Conservation (phyloP, 768 basidiomycete genomes). For the Tylopilus sp. region DNA sequence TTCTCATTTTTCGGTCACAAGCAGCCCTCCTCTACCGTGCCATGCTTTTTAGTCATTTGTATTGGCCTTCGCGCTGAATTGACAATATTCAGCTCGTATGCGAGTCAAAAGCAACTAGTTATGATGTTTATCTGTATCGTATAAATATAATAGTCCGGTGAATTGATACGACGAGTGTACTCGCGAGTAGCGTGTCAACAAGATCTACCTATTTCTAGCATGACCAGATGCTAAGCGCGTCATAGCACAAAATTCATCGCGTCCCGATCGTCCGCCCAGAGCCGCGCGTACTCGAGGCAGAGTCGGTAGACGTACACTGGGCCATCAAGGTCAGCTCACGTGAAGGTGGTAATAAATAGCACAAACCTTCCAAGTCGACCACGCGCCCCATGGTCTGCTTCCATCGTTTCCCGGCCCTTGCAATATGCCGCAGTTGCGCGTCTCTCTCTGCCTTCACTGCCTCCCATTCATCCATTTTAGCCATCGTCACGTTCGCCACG, state of each 20-base stretch:
- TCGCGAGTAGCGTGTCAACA: no score
- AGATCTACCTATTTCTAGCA: no score
- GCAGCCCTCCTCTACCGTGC: no score
- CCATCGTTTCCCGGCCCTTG: slow-evolving; percentile 92
- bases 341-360: not conserved
- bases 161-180: no score
- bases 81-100: no score
- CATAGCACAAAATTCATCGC: slow-evolving; percentile 44
- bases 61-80: no score
- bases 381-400: slow-evolving; percentile 77
- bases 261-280: slow-evolving; percentile 83
- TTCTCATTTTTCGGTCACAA: no score
- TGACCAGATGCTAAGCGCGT: no score
- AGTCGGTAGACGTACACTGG: slow-evolving; percentile 86
- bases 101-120: no score
- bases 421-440: slow-evolving; percentile 71
- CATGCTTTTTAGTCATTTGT: no score
- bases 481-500: slow-evolving; percentile 47
- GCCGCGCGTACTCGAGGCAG: slow-evolving; percentile 83
- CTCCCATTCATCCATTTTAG: slow-evolving; percentile 30
- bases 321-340: not conserved
- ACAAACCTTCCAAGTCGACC: slow-evolving; percentile 89
- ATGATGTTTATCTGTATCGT: no score
- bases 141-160: no score
- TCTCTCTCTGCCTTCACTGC: slow-evolving; percentile 56